Conservation (phyloP, 768 basidiomycete species). For the Rhodotorula paludigena region DNA sequence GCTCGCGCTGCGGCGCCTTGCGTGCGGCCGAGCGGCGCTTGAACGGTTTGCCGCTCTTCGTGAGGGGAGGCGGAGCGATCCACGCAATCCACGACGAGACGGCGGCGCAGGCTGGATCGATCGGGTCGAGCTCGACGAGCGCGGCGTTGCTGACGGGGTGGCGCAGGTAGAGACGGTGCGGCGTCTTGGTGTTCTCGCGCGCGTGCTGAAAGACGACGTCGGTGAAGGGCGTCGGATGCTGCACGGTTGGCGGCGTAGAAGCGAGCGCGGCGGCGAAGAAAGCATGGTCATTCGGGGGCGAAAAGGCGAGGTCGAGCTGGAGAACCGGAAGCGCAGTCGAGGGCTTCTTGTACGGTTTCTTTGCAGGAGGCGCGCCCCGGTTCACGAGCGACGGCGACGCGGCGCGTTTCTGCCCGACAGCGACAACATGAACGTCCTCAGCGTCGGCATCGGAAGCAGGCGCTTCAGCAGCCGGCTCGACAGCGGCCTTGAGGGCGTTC, state of each 20-base stretch:
- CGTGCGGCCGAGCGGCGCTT: neutral
- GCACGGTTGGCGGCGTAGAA: neutral
- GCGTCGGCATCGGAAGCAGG: neutral
- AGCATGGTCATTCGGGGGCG: neutral
- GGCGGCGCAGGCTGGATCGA: constrained; percentile 6
- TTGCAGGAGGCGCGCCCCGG: neutral
- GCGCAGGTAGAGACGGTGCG: constrained; percentile 9
- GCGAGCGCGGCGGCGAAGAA: neutral
- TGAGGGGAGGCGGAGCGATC: constrained; percentile 8
- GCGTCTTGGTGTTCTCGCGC: neutral
- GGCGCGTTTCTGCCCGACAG: neutral
- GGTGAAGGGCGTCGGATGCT: neutral
- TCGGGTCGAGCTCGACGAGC: constrained; percentile 21
- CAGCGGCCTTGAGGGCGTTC: neutral
- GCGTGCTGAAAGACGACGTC: neutral
- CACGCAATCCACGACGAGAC: neutral
- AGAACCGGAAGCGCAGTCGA: neutral
- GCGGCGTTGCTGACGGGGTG: neutral
- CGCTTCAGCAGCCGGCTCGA: neutral
- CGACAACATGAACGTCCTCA: no score
- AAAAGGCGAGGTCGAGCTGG: neutral
- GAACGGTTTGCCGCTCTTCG: constrained; percentile 11
- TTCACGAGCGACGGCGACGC: no score
- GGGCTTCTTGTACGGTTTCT: neutral
- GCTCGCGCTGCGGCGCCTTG: neutral